Base-by-base conservation (phyloP, 495 filamentous ascomycete species). In the Daldinia vernicosa region DNA sequence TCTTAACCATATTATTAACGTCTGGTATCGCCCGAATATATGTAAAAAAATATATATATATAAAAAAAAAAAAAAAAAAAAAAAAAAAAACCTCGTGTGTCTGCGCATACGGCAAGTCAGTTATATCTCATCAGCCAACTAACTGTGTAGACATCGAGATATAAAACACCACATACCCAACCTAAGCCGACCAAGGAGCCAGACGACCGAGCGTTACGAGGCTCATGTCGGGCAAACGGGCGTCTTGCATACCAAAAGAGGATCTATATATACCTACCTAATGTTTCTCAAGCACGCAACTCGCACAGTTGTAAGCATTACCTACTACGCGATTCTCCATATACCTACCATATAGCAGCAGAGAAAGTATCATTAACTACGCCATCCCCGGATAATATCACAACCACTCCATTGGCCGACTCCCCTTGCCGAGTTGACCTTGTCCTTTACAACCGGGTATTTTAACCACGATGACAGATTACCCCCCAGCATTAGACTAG, bases 371-470 rank as follows among this genome's bases (percentile, higher is more conserved):
- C 57, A 53, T 61, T 60, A 53, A 52, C n/a, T 47, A 60, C 35
- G 59, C 51, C 47, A 11, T 60, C 26, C 30, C 64, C 70, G 70
- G 70, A 19, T 72, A 72, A 72, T 69, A 66, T 65, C 55, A 35
- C 32, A 1, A 7, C 11, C 47, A 40, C 4, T 53, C 40, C 40
- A 72, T 72, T 72, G 65, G 70, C 24, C 47, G 3, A 22, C 6
- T 1, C 39, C 12, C 47, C 61, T 24, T 69, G 60, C 65, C 69
- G 64, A 60, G 50, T 28, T 35, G 58, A 6, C 27, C 40, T 39
- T 67, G 47, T 57, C 32, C 4, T 39, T 15, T 62, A 73, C 52
- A 73, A 57, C 70, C 70, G 70, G 66, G 14, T 54, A 69, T 69
- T 62, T 73, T 69, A 69, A 56, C 70, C 65, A 69, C 47, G 30